Conservation (phyloP, 2,329 filamentous ascomycete genomes). For the Ophiostoma montium region DNA sequence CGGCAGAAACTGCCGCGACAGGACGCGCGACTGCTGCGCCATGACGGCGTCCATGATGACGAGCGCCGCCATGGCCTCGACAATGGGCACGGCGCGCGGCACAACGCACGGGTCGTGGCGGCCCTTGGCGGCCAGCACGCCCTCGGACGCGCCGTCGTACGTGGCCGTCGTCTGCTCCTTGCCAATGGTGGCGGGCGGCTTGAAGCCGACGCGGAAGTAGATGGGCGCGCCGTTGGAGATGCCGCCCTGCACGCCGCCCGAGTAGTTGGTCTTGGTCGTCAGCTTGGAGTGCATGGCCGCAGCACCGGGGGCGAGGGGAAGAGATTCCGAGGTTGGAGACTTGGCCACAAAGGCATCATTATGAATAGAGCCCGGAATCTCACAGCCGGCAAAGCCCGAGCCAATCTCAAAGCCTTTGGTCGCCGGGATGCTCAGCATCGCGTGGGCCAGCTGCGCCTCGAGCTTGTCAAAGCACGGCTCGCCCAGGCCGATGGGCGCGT, state of each 20-base stretch:
- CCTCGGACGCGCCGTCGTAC: conserved; percentile 58
- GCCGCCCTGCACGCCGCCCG: conserved; percentile 85
- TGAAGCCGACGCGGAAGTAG: conserved; percentile 92
- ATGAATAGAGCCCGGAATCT: conserved; percentile 76
- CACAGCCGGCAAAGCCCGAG: conserved; percentile 77
- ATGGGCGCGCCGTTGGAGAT: conserved; percentile 88
- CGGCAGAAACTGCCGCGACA: conserved; percentile 31
- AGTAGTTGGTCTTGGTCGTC: conserved; percentile 86
- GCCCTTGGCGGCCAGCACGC: conserved; percentile 78
- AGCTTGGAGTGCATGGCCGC: conserved; percentile 45
- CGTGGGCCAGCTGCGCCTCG: conserved; percentile 80
- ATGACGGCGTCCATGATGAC: conserved; percentile 78
- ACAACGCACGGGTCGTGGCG: conserved; percentile 91
- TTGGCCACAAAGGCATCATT: conserved; percentile 73
- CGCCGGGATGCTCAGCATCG: conserved; percentile 89
- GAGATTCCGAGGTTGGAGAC: conserved; percentile 32
- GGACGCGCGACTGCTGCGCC: conserved; percentile 55
- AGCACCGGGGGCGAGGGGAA: conserved; percentile 30
- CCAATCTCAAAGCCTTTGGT: conserved; percentile 95
- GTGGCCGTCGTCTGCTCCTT: conserved; percentile 73
- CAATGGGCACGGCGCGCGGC: conserved; percentile 72
- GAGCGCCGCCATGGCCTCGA: conserved; percentile 82
- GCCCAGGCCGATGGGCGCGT: conserved; percentile 71
- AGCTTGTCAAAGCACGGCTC: conserved; percentile 95
- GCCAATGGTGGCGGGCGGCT: conserved; percentile 85